phyloP scores from a whole-genome alignment of 257 asterid genomes.

The Petrea volubilis region DNA sequence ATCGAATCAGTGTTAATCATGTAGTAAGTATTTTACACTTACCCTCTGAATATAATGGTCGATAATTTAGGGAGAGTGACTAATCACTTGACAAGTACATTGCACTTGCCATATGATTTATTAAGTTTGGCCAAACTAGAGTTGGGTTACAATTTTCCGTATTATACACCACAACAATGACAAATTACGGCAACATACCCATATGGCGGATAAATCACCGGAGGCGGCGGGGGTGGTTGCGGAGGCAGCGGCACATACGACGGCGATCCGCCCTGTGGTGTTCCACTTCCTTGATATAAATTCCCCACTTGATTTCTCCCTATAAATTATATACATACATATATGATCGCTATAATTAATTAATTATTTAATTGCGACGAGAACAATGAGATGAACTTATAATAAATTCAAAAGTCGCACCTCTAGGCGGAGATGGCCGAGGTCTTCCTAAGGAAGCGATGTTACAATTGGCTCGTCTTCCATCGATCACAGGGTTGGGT shows the following conservation, averaged over 20 bases:
- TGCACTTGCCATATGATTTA: too few species aligned
- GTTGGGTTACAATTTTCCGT: too few species aligned
- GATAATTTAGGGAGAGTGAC: too few species aligned
- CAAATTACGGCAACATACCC: slow-evolving; percentile 55
- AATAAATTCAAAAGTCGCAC: slow-evolving; percentile 14
- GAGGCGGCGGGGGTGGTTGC: slow-evolving; percentile 58
- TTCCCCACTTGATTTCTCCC: slow-evolving; percentile 69
- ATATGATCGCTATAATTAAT: not conserved
- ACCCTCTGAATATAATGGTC: too few species aligned
- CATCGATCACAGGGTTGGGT: slow-evolving; percentile 90
- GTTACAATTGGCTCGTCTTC: slow-evolving; percentile 92
- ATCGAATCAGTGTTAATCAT: too few species aligned
- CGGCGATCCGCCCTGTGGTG: slow-evolving; percentile 51
- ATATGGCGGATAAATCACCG: slow-evolving; percentile 81
- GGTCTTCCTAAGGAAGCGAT: slow-evolving; percentile 94
- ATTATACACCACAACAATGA: too few species aligned
- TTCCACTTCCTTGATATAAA: slow-evolving; percentile 54
- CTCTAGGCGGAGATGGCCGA: slow-evolving; percentile 72
- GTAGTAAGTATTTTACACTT: too few species aligned
- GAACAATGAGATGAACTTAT: not conserved
- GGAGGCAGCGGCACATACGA: slow-evolving; percentile 52
- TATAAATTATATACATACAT: not conserved
- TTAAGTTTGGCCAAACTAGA: too few species aligned
- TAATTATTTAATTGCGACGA: not conserved
- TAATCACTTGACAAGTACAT: too few species aligned